Conservation (phyloP, 2,329 filamentous ascomycete genomes). For the Cladosporium sp. region DNA sequence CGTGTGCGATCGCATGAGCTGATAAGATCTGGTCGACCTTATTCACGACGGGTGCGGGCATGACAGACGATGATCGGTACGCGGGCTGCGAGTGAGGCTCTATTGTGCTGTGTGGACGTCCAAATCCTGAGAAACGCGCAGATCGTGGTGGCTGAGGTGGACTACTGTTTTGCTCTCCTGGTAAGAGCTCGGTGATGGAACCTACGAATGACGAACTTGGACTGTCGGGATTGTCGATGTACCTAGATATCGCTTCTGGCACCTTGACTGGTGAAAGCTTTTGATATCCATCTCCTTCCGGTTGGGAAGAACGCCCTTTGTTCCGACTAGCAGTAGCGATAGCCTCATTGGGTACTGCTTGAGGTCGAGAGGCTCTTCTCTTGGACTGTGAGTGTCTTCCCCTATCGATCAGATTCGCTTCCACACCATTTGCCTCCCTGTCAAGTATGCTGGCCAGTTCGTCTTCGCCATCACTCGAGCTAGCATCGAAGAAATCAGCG, state of each 20-base stretch:
- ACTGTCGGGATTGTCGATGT: slow-evolving; percentile 12
- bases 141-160: slow-evolving; percentile 17
- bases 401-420: slow-evolving; percentile 11
- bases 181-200: slow-evolving; percentile 26
- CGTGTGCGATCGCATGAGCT: slow-evolving; percentile 30
- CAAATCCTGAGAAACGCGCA: slow-evolving; percentile 7
- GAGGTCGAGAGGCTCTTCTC: slow-evolving; percentile 15
- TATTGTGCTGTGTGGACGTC: slow-evolving; percentile 5
- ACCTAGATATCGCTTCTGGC: not conserved
- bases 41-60: slow-evolving; percentile 8
- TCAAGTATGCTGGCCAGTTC: slow-evolving; percentile 1
- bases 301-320: slow-evolving; percentile 1
- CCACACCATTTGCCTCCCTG: slow-evolving; percentile 14
- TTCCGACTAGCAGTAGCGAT: slow-evolving; percentile 21
- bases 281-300: slow-evolving; percentile 23
- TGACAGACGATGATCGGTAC: slow-evolving; percentile 12
- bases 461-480: slow-evolving; percentile 14
- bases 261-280: slow-evolving; percentile 19
- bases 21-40: slow-evolving; percentile 25
- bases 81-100: slow-evolving; percentile 10
- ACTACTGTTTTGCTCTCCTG: slow-evolving; percentile 14
- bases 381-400: slow-evolving; percentile 19
- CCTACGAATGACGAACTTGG: slow-evolving; percentile 25
- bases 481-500: slow-evolving; percentile 35
- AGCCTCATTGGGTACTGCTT: slow-evolving; percentile 16